Base-by-base conservation (phyloP, 257 asterid genomes). In the Osmanthus fragrans region DNA sequence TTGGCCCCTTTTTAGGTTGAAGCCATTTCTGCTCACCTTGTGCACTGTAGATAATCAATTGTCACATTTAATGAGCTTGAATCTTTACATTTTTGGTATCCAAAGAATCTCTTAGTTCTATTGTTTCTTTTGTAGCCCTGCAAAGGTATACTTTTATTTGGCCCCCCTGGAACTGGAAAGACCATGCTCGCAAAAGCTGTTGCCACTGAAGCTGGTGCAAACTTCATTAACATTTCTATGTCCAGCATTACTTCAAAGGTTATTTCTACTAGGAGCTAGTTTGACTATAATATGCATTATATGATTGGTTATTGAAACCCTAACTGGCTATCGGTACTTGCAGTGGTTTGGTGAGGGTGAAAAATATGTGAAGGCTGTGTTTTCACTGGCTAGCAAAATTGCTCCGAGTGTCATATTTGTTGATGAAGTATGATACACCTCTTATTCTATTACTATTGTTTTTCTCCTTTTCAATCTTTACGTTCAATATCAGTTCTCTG, bases 311-410 rank as follows among this genome's bases (percentile, higher is more conserved):
- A 32, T 70, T 75, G 69, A 27, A 25, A 63, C 25, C 69, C 29
- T 79, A 75, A 36, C 27, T 25, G 1, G 27, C 73, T 82, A 64
- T 66, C 58, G 75, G 60, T 78, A 40, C 73, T 64, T 82, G 71
- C 90, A 94, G 98, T 88, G 94, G 97, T 90, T 94, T 76, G 98
- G 98, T 12, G 98, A 94, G 89, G 96, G 93, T 21, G 98, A 92
- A 89, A 94, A 94, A 85, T 94, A 90, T 78, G 96, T 92, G 65
- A 92, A 94, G 85, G 96, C 97, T 37, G 97, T 94, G 77, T 94
- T 94, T 84, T 87, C 96, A 5, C 83, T 94, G 80, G 98, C 98
- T 67, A 92, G 96, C 90, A 94, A 94, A 86, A 90, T 94, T 79
- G 89, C 97, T 65, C 98, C 98, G 8, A 90, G 97, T 66, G 97